Evolutionary conservation across 2,329 filamentous ascomycete species (phyloP).

Genomic region (Rhinocladiella similis): DNA sequence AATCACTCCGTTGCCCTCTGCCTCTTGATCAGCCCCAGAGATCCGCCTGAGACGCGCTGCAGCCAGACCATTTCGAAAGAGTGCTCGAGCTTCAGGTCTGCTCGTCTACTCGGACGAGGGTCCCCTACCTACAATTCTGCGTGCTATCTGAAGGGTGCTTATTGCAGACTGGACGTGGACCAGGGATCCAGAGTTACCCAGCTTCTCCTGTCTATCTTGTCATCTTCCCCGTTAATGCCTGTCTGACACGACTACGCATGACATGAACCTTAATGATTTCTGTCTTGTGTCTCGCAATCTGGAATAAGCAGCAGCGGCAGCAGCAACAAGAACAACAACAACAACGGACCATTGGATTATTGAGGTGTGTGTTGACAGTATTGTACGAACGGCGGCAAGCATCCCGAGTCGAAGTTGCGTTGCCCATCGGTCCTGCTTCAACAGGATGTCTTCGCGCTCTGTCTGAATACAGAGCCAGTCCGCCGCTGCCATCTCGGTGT

Average conservation of each 20-base stretch:
- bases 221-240: conserved; percentile 2
- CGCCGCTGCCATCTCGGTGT: too few species aligned
- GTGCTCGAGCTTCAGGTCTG: background rate
- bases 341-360: background rate
- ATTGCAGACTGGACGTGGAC: conserved; percentile 2
- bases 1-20: conserved; percentile 11
- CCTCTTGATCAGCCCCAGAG: conserved; percentile 12
- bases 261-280: conserved; percentile 2
- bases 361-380: too few species aligned
- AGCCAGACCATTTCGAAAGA: conserved; percentile 5
- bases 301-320: background rate
- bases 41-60: conserved; percentile 16
- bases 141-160: background rate
- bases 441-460: background rate
- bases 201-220: conserved; percentile 20
- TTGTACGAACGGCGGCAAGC: background rate
- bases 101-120: background rate
- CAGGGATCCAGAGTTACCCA: background rate
- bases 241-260: conserved; percentile 13
- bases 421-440: background rate
- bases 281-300: conserved; percentile 9
- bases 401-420: background rate
- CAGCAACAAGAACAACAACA: too few species aligned
- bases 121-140: background rate
- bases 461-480: background rate